These are phyloP conservation scores for Hyphodiscus hymeniophilus DNA, from an alignment of 495 filamentous ascomycete species.

Conservation along the genomic window DNA sequence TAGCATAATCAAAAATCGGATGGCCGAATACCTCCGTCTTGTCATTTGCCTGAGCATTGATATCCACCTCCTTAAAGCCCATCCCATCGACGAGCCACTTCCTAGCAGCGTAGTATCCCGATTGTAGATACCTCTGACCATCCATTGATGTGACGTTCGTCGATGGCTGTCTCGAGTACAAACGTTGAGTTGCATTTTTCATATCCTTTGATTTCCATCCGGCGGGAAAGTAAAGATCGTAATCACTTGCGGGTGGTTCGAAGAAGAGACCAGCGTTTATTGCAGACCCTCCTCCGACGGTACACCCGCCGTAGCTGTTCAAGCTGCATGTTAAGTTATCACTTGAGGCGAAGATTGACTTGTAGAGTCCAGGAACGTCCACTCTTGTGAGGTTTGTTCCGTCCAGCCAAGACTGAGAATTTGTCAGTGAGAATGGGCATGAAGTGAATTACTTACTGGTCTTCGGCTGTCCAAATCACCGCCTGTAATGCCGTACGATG, in stretches of 20 bases:
- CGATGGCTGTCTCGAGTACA: conserved; percentile 44
- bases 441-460: neutral
- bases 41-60: conserved; percentile 40
- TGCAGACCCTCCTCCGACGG: conserved; percentile 45
- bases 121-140: conserved; percentile 45
- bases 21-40: conserved; percentile 47
- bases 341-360: conserved; percentile 37
- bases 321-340: conserved; percentile 30
- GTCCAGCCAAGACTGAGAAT: conserved; percentile 39
- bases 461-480: conserved; percentile 10
- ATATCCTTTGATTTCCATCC: conserved; percentile 53
- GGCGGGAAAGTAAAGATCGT: conserved; percentile 48
- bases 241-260: conserved; percentile 46
- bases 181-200: conserved; percentile 35
- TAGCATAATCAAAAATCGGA: conserved; percentile 42
- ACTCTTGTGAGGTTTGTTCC: conserved; percentile 49
- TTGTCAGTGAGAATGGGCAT: conserved; percentile 4
- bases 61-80: conserved; percentile 41
- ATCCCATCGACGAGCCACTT: conserved; percentile 37
- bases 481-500: conserved; percentile 28
- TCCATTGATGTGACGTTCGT: conserved; percentile 46
- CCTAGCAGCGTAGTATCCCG: conserved; percentile 42
- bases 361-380: conserved; percentile 51
- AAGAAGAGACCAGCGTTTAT: conserved; percentile 38
- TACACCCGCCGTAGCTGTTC: conserved; percentile 47